Evolutionary conservation across 441 rosid species (phyloP).

Genomic region (Pelargonium fulgidum): DNA sequence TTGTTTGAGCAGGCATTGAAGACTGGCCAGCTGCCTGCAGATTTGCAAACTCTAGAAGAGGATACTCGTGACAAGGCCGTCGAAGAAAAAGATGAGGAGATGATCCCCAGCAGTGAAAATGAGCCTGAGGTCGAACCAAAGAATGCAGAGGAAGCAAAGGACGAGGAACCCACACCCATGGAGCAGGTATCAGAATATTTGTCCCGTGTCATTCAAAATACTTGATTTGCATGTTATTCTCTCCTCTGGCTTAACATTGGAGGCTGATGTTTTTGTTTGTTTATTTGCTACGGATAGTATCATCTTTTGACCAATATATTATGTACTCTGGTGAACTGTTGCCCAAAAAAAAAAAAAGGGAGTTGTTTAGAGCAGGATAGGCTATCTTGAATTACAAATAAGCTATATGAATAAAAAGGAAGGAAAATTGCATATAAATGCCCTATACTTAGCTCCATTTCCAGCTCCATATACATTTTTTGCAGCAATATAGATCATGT

Average conservation of each 20-base stretch:
- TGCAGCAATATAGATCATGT: no score
- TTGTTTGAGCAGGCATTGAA: conserved; percentile 59
- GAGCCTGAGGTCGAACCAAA: conserved; percentile 27
- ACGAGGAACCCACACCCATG: conserved; percentile 45
- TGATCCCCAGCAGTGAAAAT: conserved; percentile 26
- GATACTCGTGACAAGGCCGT: conserved; percentile 22
- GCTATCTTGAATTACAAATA: background rate
- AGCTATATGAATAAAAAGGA: background rate
- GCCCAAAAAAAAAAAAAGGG: background rate
- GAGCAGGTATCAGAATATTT: conserved; percentile 38
- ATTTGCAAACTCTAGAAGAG: conserved; percentile 48
- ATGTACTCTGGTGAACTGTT: background rate
- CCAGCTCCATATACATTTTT: no score
- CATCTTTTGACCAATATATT: background rate
- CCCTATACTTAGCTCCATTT: background rate
- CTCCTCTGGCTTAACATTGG: background rate
- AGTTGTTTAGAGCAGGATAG: background rate
- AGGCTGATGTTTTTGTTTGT: background rate
- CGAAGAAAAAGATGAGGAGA: conserved; percentile 40
- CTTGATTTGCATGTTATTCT: background rate
- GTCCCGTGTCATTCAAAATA: background rate
- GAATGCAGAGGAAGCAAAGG: conserved; percentile 30
- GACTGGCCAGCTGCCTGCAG: conserved; percentile 91
- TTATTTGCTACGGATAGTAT: background rate
- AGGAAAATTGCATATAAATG: background rate